Evolutionary conservation across 2,329 filamentous ascomycete genomes (phyloP).

Genomic region (Aspergillus sp.): DNA sequence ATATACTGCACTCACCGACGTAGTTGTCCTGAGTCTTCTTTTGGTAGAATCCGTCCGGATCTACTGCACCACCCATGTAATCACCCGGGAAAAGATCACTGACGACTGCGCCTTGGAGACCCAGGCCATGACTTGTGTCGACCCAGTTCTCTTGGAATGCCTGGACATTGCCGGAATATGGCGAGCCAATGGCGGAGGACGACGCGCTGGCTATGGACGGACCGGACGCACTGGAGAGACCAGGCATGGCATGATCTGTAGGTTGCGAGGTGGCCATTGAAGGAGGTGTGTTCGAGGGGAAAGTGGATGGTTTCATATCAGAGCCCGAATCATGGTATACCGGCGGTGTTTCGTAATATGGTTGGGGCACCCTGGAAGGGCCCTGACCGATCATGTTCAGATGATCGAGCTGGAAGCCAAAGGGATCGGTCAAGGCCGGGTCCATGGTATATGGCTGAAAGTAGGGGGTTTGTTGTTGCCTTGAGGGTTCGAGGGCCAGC

Average conservation of each 20-base stretch:
- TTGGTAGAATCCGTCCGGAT: conserved; percentile 34
- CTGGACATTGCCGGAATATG: conserved; percentile 52
- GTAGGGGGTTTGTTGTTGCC: conserved; percentile 21
- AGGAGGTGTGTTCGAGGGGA: conserved; percentile 24
- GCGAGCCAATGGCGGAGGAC: conserved; percentile 59
- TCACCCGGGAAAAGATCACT: conserved; percentile 50
- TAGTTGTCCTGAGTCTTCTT: conserved; percentile 34
- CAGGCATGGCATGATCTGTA: conserved; percentile 42
- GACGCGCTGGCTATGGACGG: conserved; percentile 49
- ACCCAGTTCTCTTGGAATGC: conserved; percentile 53
- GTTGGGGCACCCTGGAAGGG: conserved; percentile 12
- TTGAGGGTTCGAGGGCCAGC: conserved; percentile 24
- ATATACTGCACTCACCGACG: conserved; percentile 30
- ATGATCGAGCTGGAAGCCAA: conserved; percentile 19
- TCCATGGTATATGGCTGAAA: conserved; percentile 26
- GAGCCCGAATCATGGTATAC: conserved; percentile 18
- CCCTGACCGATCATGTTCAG: conserved; percentile 15
- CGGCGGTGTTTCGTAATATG: conserved; percentile 20
- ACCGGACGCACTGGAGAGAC: conserved; percentile 52
- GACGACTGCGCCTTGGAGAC: conserved; percentile 55
- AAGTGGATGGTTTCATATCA: conserved; percentile 18
- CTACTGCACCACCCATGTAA: conserved; percentile 37
- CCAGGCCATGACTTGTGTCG: conserved; percentile 43
- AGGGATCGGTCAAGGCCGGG: conserved; percentile 21
- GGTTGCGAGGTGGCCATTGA: conserved; percentile 19